phyloP scores from a whole-genome alignment of 768 basidiomycete genomes.

The Phaffia australis region DNA sequence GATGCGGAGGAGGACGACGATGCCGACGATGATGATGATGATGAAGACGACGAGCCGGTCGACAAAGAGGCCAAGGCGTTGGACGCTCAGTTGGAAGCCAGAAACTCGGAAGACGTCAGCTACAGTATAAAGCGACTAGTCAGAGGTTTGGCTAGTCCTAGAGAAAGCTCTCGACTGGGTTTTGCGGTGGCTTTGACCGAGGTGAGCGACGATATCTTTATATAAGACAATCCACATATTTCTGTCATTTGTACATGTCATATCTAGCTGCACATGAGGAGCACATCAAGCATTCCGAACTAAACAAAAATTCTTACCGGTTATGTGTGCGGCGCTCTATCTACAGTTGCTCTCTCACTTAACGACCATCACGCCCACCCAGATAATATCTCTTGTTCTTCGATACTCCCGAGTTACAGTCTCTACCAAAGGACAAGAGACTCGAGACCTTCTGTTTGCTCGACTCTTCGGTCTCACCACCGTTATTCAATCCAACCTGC shows the following conservation, averaged over 20 bases:
- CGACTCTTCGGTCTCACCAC: slow-evolving; percentile 80
- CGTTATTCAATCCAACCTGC: slow-evolving; percentile 71
- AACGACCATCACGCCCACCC: slow-evolving; percentile 63
- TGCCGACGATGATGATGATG: slow-evolving; percentile 40
- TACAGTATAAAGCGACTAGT: slow-evolving; percentile 82
- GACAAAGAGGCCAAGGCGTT: slow-evolving; percentile 29
- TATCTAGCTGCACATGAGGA: not conserved
- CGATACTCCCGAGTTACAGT: slow-evolving; percentile 60
- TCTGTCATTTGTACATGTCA: not conserved
- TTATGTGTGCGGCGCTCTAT: too few species aligned
- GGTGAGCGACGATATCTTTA: slow-evolving; percentile 43
- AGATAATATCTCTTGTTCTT: slow-evolving; percentile 63
- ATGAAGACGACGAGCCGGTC: slow-evolving; percentile 31
- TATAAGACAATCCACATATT: too few species aligned
- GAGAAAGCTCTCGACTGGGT: slow-evolving; percentile 85
- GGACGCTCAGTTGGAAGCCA: slow-evolving; percentile 42
- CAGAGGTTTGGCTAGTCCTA: slow-evolving; percentile 76
- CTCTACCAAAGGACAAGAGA: slow-evolving; percentile 79
- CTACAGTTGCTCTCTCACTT: slow-evolving; percentile 59
- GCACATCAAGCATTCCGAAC: not conserved
- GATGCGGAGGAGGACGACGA: slow-evolving; percentile 38
- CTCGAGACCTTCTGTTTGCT: slow-evolving; percentile 83
- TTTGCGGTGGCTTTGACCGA: slow-evolving; percentile 94
- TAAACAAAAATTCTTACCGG: too few species aligned
- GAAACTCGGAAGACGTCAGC: slow-evolving; percentile 81